These are phyloP conservation scores for Metarhizium brunneum DNA, from an alignment of 2,329 filamentous ascomycete genomes.

Conservation along the genomic window DNA sequence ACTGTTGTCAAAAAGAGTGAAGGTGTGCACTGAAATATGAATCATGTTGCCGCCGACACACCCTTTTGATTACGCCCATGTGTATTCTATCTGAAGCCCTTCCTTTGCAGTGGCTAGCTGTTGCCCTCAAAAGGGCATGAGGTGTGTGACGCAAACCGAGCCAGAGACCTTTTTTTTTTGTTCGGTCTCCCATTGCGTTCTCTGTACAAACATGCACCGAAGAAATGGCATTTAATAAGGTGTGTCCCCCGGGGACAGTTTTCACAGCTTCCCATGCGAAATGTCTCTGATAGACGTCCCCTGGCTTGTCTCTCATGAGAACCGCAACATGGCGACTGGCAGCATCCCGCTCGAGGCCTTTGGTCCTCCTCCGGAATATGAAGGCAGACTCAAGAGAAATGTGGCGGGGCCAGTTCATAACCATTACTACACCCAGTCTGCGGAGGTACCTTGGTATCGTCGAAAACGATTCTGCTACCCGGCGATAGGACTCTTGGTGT, in stretches of 20 bases:
- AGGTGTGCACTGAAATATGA: too few relatives aligned
- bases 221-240: background rate
- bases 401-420: conserved; percentile 7
- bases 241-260: background rate
- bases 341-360: conserved; percentile 1
- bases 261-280: background rate
- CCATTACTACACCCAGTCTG: conserved; percentile 8
- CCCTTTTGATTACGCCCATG: too few relatives aligned
- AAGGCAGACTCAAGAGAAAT: background rate
- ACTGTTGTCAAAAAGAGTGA: too few relatives aligned
- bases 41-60: too few relatives aligned
- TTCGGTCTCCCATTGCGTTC: too few relatives aligned
- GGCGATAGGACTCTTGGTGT: background rate
- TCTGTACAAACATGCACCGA: too few relatives aligned
- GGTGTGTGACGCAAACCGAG: conserved; percentile 5
- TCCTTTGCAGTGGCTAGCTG: background rate
- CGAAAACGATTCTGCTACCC: conserved; percentile 8
- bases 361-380: conserved; percentile 2
- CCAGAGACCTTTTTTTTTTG: too few relatives aligned
- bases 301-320: background rate
- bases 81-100: too few relatives aligned
- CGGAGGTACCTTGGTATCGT: conserved; percentile 9
- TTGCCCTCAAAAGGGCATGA: background rate
- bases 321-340: background rate
- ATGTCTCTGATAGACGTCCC: conserved; percentile 2